Evolutionary conservation across 169 alveolate species (phyloP).

Genomic region (Amoebophrya sp.): DNA sequence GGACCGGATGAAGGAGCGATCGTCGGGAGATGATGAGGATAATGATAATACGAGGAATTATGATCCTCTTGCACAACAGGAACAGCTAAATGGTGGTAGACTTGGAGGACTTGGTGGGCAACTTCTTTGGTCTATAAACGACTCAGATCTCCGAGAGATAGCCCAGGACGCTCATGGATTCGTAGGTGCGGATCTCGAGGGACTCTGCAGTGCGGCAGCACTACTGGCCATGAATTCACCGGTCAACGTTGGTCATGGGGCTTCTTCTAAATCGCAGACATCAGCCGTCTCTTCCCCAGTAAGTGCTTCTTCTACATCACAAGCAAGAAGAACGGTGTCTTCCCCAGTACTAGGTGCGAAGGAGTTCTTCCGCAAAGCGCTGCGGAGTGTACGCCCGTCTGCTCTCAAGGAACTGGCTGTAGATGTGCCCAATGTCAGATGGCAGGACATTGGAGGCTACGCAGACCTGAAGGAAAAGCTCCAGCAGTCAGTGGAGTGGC

Average conservation of each 20-base stretch:
- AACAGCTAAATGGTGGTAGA: background rate
- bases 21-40: too few species aligned
- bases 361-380: conserved; percentile 35
- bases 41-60: too few species aligned
- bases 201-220: conserved; percentile 39
- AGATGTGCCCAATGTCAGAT: conserved; percentile 84
- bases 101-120: background rate
- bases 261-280: conserved; percentile 45
- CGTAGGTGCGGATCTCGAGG: conserved; percentile 44
- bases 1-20: background rate
- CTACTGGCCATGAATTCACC: conserved; percentile 32
- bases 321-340: background rate
- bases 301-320: too few species aligned
- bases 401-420: conserved; percentile 44
- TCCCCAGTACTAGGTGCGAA: background rate
- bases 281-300: too few species aligned
- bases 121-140: conserved; percentile 22
- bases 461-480: conserved; percentile 55
- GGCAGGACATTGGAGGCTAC: conserved; percentile 99
- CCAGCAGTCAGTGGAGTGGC: conserved; percentile 95
- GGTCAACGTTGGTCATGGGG: background rate
- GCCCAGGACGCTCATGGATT: conserved; percentile 45
- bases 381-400: conserved; percentile 34
- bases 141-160: conserved; percentile 37
- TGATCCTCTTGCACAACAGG: background rate